These are phyloP conservation scores for Cercophora newfieldiana DNA, from an alignment of 495 filamentous ascomycete species.

Conservation along the genomic window DNA sequence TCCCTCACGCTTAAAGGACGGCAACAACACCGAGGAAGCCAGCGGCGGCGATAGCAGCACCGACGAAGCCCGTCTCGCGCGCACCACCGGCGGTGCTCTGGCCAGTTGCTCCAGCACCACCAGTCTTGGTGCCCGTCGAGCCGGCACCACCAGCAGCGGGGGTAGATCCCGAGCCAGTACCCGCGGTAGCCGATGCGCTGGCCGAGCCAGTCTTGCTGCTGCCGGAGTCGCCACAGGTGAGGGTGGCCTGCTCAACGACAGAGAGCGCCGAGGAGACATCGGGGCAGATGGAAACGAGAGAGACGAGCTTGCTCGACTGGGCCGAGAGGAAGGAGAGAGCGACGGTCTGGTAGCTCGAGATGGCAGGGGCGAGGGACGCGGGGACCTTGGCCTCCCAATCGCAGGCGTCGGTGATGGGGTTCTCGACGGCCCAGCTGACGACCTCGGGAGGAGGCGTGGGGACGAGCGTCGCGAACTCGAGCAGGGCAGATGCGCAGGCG, in stretches of 20 bases:
- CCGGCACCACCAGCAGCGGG: constrained; percentile 2
- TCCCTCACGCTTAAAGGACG: constrained; percentile 21
- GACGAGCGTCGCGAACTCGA: constrained; percentile 10
- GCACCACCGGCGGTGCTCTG: constrained; percentile 10
- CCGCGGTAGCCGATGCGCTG: not conserved
- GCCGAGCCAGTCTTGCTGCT: not conserved
- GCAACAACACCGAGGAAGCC: constrained; percentile 30
- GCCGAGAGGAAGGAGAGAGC: constrained; percentile 17
- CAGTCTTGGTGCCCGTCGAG: not conserved
- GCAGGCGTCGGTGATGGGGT: constrained; percentile 20
- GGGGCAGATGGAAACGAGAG: constrained; percentile 22
- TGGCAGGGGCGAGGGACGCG: constrained; percentile 8
- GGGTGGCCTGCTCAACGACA: not conserved
- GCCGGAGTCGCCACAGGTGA: not conserved
- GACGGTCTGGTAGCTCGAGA: constrained; percentile 11
- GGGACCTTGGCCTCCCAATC: constrained; percentile 5
- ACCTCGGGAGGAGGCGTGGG: constrained; percentile 25
- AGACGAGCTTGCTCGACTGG: constrained; percentile 4
- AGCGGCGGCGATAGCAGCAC: constrained; percentile 24
- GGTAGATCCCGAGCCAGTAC: constrained; percentile 2
- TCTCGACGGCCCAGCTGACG: not conserved
- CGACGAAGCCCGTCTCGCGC: constrained; percentile 26
- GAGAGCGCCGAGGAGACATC: not conserved
- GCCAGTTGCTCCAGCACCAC: not conserved
- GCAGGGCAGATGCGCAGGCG: constrained; percentile 18